Evolutionary conservation across 2,329 filamentous ascomycete species (phyloP).

Genomic region (Podosphaera leucotricha): DNA sequence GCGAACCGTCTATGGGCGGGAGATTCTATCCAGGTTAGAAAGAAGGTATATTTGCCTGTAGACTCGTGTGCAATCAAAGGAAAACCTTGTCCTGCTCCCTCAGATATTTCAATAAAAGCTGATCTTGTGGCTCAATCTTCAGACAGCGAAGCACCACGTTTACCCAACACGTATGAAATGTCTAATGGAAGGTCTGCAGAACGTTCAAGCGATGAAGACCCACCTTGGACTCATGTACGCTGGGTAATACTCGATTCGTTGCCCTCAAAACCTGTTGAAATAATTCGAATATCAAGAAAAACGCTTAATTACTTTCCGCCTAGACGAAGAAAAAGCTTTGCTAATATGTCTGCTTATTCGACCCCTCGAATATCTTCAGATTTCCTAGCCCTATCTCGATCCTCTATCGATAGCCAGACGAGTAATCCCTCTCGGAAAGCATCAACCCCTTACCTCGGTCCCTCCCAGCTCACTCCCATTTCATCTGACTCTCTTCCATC

Average conservation of each 20-base stretch:
- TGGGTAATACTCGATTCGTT: constrained; percentile 66
- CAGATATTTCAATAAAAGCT: constrained; percentile 18
- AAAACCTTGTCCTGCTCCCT: constrained; percentile 33
- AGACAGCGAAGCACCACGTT: constrained; percentile 15
- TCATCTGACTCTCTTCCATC: constrained; percentile 14
- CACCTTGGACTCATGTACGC: constrained; percentile 67
- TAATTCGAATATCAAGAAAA: constrained; percentile 60
- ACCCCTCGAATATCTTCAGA: constrained; percentile 26
- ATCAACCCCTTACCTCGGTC: constrained; percentile 8
- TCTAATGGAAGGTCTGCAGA: constrained; percentile 11
- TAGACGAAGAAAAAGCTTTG: constrained; percentile 46
- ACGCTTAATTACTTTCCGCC: constrained; percentile 82
- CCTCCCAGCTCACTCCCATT: constrained; percentile 5
- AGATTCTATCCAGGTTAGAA: constrained; percentile 68
- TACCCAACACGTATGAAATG: constrained; percentile 9
- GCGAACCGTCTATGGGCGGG: constrained; percentile 89
- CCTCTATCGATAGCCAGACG: constrained; percentile 5
- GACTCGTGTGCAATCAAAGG: constrained; percentile 75
- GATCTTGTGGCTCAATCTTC: constrained; percentile 30
- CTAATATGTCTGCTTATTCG: constrained; percentile 38
- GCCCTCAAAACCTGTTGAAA: constrained; percentile 46
- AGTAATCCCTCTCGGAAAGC: constrained; percentile 10
- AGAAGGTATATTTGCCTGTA: constrained; percentile 62
- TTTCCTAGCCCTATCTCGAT: constrained; percentile 7
- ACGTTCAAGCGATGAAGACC: constrained; percentile 24